Base-by-base conservation (phyloP, 2,329 filamentous ascomycete species). In the Arthroderma sp. region DNA sequence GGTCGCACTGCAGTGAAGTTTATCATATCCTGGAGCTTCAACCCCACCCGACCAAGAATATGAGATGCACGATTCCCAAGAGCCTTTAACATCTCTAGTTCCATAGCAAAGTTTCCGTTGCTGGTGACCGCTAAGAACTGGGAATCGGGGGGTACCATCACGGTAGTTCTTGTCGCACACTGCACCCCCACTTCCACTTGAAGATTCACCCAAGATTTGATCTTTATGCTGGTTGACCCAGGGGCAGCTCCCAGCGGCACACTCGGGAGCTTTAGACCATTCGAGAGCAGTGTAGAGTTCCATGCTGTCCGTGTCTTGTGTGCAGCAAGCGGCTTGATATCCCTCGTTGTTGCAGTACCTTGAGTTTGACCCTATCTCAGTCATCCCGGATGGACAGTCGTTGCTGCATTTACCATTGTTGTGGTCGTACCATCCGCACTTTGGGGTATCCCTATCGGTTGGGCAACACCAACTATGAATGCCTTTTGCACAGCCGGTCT, bases 271-370 rank as follows among this genome's bases (percentile, higher is more conserved):
- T 38, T 15, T 17, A 8, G 51, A 54, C 51, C 51, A 54, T 19
- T 38, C 51, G 28, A 23, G 9, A 4, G 28, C 19, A 13, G 11
- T 11, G 9, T 57, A 57, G 15, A 44, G 21, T 21, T 53, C 17
- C 47, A 54, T 53, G 28, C 44, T 53, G 11, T 5, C n/a, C 7
- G 1, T 31, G 2, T 54, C 56, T 6, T 19, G 17, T 2, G 54
- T 54, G 56, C 56, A 57, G 31, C 56, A 57, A 25, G 56, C 56
- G 7, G 56, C 56, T 17, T 57, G 56, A 28, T 41, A 53, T 3
- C 17, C 28, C 4, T 13, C 13, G 19, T 28, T 33, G 25, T 54
- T 25, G 35, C 56, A 57, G 21, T 57, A 57, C 47, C 17, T 57
- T 19, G 44, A 54, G 19, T 54, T 57, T 2, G 56, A 57, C 5